Conservation (phyloP, 805 yeast species). For the Metschnikowia similis region DNA sequence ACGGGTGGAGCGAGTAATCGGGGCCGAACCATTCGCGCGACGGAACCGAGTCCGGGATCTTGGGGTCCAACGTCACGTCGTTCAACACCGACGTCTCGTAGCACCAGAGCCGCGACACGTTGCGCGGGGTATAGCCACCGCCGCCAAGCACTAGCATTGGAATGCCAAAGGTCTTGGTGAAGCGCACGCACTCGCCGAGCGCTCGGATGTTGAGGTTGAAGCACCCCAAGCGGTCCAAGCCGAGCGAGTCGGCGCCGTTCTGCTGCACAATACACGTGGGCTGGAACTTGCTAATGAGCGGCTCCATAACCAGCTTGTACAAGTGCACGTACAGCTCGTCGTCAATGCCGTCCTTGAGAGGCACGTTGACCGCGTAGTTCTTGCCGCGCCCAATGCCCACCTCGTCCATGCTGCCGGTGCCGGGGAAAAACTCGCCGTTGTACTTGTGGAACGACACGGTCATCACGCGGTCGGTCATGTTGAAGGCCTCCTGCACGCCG, state of each 20-base stretch:
- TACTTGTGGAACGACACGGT: slow-evolving; percentile 94
- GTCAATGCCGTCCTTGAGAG: slow-evolving; percentile 91
- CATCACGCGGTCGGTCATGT: slow-evolving; percentile 93
- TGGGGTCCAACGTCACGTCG: slow-evolving; percentile 47
- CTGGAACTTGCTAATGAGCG: slow-evolving; percentile 85
- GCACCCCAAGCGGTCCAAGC: slow-evolving; percentile 90
- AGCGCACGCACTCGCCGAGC: slow-evolving; percentile 93
- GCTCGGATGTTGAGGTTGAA: slow-evolving; percentile 89
- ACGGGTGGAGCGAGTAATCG: slow-evolving; percentile 84
- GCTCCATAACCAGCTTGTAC: slow-evolving; percentile 82
- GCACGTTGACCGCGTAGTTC: slow-evolving; percentile 85
- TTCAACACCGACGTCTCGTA: slow-evolving; percentile 83
- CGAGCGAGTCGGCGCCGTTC: slow-evolving; percentile 95
- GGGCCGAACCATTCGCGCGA: slow-evolving; percentile 85
- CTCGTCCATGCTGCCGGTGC: slow-evolving; percentile 91
- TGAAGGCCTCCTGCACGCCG: slow-evolving; percentile 96
- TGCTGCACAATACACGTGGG: slow-evolving; percentile 94
- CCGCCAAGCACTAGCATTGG: slow-evolving; percentile 94
- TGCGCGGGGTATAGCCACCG: slow-evolving; percentile 96
- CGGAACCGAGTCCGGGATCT: slow-evolving; percentile 64
- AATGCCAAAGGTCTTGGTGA: slow-evolving; percentile 79
- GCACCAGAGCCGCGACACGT: slow-evolving; percentile 93
- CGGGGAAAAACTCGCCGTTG: slow-evolving; percentile 93
- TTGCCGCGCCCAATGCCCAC: slow-evolving; percentile 86
- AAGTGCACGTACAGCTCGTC: slow-evolving; percentile 76